A percentile compares a stretch with the other conserved stretches of the same genome.
phyloP scores from a whole-genome alignment of 1,284 basidiomycete species.

The Apiotrichum domesticum region DNA sequence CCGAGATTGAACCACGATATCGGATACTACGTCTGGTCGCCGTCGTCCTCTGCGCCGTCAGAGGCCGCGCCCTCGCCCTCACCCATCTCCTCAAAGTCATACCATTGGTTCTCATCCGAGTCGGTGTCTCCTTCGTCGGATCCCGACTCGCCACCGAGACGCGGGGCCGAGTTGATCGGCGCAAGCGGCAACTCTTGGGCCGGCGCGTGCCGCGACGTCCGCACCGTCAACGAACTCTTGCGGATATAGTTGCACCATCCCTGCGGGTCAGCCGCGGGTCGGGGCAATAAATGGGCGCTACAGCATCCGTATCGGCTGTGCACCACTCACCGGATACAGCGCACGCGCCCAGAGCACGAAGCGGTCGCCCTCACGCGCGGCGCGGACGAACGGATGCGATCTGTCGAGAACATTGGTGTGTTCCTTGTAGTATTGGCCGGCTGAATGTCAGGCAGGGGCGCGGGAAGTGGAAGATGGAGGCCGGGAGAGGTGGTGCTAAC shows the following conservation, averaged over 20 bases:
- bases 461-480: not conserved
- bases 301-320: no score
- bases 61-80: no score
- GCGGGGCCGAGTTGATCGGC: not conserved
- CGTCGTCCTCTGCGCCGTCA: no score
- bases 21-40: no score
- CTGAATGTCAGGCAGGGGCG: conserved; percentile 9
- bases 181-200: not conserved
- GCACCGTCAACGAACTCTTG: conserved; percentile 27
- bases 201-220: conserved; percentile 7
- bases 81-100: no score
- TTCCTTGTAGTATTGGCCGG: conserved; percentile 37
- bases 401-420: conserved; percentile 23
- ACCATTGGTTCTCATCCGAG: no score
- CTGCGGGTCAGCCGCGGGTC: conserved; percentile 7
- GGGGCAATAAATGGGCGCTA: no score
- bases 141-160: no score
- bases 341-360: conserved; percentile 39
- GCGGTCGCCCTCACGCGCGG: conserved; percentile 29
- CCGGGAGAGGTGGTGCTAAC: not conserved
- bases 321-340: conserved; percentile 29
- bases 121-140: no score
- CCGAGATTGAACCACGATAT: no score
- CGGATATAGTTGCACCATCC: conserved; percentile 34
- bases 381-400: conserved; percentile 22